phyloP scores from a whole-genome alignment of 2,329 filamentous ascomycete genomes.

The Fusarium sublunatum region DNA sequence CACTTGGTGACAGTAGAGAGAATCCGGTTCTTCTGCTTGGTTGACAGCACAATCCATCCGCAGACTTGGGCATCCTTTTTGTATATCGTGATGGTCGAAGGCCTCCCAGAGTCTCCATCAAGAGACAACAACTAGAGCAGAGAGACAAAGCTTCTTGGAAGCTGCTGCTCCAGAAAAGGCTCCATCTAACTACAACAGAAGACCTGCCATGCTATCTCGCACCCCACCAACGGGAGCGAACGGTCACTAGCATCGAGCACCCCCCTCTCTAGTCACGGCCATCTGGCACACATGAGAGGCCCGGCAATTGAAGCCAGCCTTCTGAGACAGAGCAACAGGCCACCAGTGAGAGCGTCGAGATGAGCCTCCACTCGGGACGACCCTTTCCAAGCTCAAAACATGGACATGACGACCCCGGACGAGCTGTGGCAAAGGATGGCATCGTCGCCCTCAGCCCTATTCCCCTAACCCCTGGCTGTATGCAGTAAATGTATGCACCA shows the following conservation, averaged over 20 bases:
- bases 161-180: constrained; percentile 38
- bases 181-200: constrained; percentile 35
- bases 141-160: constrained; percentile 10
- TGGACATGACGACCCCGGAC: constrained; percentile 35
- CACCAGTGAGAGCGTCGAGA: constrained; percentile 35
- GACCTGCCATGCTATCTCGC: constrained; percentile 27
- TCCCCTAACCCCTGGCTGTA: constrained; percentile 33
- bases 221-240: constrained; percentile 46
- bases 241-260: constrained; percentile 41
- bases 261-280: constrained; percentile 25
- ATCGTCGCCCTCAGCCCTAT: constrained; percentile 44
- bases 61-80: constrained; percentile 45
- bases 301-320: constrained; percentile 38
- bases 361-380: constrained; percentile 41
- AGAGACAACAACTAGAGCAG: constrained; percentile 20
- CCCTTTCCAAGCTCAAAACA: constrained; percentile 43
- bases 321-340: constrained; percentile 30
- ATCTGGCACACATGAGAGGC: constrained; percentile 34
- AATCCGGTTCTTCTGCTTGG: constrained; percentile 45
- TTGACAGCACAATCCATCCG: constrained; percentile 24
- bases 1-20: constrained; percentile 40
- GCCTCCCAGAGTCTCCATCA: constrained; percentile 41
- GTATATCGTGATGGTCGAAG: constrained; percentile 47
- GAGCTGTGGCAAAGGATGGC: constrained; percentile 44
- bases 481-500: constrained; percentile 34